Percentiles rank a stretch among this genome's conserved stretches.
These are phyloP conservation scores for Salix dunnii DNA, from an alignment of 345 rosid species.

Conservation along the genomic window DNA sequence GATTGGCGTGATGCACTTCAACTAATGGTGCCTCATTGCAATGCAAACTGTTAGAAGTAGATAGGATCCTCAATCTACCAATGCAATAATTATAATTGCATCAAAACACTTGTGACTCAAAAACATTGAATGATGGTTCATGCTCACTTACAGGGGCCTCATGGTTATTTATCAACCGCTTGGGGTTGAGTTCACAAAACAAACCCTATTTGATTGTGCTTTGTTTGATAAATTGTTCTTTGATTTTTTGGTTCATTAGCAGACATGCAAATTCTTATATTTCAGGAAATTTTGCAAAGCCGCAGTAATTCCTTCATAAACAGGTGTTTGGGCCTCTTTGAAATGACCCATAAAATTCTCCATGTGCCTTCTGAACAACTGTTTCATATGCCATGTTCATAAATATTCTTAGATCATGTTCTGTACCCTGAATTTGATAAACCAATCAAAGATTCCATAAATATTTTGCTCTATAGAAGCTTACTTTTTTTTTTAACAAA, in stretches of 20 bases:
- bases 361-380: not conserved
- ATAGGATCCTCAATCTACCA: not conserved
- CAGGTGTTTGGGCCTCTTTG: too few species aligned
- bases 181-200: not conserved
- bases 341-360: not conserved
- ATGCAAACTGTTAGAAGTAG: not conserved
- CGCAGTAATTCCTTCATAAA: not conserved
- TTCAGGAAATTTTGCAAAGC: too few species aligned
- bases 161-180: not conserved
- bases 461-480: not conserved
- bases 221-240: not conserved
- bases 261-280: too few species aligned
- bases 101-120: not conserved
- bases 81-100: not conserved
- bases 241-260: not conserved
- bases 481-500: too few species aligned
- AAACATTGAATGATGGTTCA: not conserved
- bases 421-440: not conserved
- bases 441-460: not conserved
- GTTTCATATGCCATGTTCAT: not conserved
- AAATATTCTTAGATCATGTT: not conserved
- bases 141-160: not conserved
- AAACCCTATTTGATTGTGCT: not conserved
- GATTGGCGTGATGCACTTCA: not conserved
- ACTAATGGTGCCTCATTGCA: not conserved